phyloP scores from a whole-genome alignment of 768 basidiomycete genomes.

The Leccinum obscurum region DNA sequence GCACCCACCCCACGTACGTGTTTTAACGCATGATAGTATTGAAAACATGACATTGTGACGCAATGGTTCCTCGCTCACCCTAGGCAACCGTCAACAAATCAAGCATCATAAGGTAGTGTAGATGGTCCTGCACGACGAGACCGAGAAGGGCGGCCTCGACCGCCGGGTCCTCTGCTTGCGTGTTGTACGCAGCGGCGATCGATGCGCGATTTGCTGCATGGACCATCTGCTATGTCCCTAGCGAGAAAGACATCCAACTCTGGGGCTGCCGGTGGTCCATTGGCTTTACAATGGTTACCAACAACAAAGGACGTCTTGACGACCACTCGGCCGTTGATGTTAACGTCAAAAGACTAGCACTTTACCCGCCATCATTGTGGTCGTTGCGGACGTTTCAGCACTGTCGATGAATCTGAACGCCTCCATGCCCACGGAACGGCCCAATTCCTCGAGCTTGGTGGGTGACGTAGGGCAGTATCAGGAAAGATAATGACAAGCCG shows the following conservation, averaged over 20 bases:
- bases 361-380: constrained; percentile 70
- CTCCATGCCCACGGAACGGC: too few relatives aligned
- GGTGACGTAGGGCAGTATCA: too few relatives aligned
- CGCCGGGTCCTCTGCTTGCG: constrained; percentile 47
- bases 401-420: constrained; percentile 46
- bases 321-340: constrained; percentile 48
- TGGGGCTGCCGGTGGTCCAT: constrained; percentile 42
- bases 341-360: constrained; percentile 74
- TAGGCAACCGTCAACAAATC: constrained; percentile 58
- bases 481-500: constrained; percentile 26
- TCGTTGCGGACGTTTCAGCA: constrained; percentile 43
- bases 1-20: too few relatives aligned
- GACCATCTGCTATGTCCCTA: constrained; percentile 53
- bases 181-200: constrained; percentile 13
- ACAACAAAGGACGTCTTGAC: constrained; percentile 77
- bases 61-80: constrained; percentile 50
- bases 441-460: too few relatives aligned
- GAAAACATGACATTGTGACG: too few relatives aligned
- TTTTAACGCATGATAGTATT: too few relatives aligned
- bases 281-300: constrained; percentile 39
- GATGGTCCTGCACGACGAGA: constrained; percentile 48
- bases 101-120: constrained; percentile 72
- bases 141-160: constrained; percentile 36
- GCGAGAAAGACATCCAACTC: constrained; percentile 63
- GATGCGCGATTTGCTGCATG: constrained; percentile 40